Base-by-base conservation (phyloP, 169 alveolate species). In the Blepharisma undulans region DNA sequence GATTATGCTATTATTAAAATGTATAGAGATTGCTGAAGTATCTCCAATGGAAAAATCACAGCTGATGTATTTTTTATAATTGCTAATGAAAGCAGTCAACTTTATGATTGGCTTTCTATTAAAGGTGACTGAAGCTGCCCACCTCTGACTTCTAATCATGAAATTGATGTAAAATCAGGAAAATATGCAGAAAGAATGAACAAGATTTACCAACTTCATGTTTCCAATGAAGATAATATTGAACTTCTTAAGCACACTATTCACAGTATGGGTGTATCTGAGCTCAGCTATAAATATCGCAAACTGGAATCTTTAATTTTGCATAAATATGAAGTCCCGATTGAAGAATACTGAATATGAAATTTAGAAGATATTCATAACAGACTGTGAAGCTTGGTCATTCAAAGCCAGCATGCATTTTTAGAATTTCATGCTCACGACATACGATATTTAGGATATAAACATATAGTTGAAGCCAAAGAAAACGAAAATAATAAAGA, bases 251-350 rank as follows among this genome's bases (percentile, higher is more conserved):
- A 27, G 71, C 29, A 86, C 7, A 12, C 14, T 29, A 27, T 86
- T 6, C 22, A 86, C 21, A 12, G 18, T 22, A n/a, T 86, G 22
- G 91, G 91, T 66, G 30, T 86, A 7, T 85, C 82, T 86, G 84
- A 36, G 5, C 22, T 86, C 34, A n/a, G 25, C 30, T 18, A 27
- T 86, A 3, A 27, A 22, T 32, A n/a, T n/a, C n/a, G n/a, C n/a
- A 71, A 86, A 14, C 29, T 86, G 5, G 91, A 86, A 48, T 8
- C 8, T 22, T 3, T 86, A 16, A 19, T 86, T 7, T 21, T 61
- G 32, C 59, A 72, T 32, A 86, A 30, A 30, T 27, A 30, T 18
- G 59, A 30, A 19, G n/a, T 86, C 30, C 22, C 29, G 8, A 19
- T 86, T 10, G 91, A 72, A 5, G 84, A 27, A 10, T 48, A 25